Conservation (phyloP, 1,284 basidiomycete genomes). For the Ustilago tritici region DNA sequence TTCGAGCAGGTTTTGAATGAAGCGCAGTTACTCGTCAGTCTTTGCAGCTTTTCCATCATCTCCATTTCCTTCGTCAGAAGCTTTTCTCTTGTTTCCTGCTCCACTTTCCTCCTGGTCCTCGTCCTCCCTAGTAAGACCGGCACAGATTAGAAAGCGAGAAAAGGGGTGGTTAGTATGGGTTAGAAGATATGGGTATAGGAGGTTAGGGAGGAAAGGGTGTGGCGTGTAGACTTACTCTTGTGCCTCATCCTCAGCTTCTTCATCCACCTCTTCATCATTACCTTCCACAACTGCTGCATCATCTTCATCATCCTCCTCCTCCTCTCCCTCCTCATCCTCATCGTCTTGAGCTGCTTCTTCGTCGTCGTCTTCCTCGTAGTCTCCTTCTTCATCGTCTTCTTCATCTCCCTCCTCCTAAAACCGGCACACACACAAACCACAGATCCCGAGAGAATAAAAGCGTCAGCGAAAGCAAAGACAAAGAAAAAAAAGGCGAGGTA, state of each 20-base stretch:
- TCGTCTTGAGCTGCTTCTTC: slow-evolving; percentile 26
- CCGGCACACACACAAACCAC: too few species aligned
- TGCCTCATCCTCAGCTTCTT: slow-evolving; percentile 40
- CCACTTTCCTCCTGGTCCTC: slow-evolving; percentile 26
- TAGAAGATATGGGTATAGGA: too few species aligned
- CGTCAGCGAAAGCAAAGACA: too few species aligned
- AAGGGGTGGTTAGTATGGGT: slow-evolving; percentile 3
- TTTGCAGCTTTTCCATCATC: slow-evolving; percentile 48
- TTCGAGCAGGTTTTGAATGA: background rate
- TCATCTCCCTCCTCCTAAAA: slow-evolving; percentile 36
- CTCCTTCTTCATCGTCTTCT: slow-evolving; percentile 41
- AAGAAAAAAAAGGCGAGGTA: background rate
- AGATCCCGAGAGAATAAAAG: background rate
- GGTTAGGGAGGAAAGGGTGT: too few species aligned
- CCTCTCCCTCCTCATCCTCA: slow-evolving; percentile 22
- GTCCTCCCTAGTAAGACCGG: slow-evolving; percentile 11
- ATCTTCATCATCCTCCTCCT: slow-evolving; percentile 35
- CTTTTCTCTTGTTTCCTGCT: slow-evolving; percentile 44
- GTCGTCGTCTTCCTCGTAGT: slow-evolving; percentile 20
- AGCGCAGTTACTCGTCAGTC: slow-evolving; percentile 23
- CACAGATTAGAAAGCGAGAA: background rate
- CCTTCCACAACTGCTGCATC: slow-evolving; percentile 37
- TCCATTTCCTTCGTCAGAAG: slow-evolving; percentile 47
- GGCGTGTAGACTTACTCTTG: slow-evolving; percentile 24
- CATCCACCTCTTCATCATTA: slow-evolving; percentile 30